Conservation (phyloP, 148 eudicot genomes). For the Silene conica region DNA sequence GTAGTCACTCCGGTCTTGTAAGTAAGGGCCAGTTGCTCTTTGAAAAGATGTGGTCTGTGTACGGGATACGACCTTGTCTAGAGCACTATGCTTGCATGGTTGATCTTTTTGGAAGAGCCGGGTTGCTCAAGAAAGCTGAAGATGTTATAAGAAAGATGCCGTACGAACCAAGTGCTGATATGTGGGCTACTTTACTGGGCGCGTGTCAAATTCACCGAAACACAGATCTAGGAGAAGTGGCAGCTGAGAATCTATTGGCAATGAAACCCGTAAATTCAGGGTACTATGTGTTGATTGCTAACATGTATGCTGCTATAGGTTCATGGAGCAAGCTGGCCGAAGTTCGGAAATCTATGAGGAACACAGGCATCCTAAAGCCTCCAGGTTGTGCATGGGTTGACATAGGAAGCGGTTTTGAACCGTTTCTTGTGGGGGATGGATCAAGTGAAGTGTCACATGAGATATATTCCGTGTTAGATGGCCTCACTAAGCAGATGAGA, state of each 20-base stretch:
- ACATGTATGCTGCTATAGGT: constrained; percentile 73
- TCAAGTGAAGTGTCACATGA: constrained; percentile 43
- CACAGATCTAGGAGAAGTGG: constrained; percentile 55
- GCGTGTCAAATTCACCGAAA: constrained; percentile 59
- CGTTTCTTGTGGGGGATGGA: constrained; percentile 57
- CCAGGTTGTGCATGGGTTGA: constrained; percentile 85
- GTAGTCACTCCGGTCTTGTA: constrained; percentile 82
- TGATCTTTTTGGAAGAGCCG: constrained; percentile 82
- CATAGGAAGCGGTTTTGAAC: constrained; percentile 51
- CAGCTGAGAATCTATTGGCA: constrained; percentile 66
- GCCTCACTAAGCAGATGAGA: constrained; percentile 57
- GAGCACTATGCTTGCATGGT: constrained; percentile 86
- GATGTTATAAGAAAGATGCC: constrained; percentile 56
- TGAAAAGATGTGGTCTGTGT: constrained; percentile 44
- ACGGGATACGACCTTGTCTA: constrained; percentile 51
- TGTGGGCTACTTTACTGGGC: constrained; percentile 81
- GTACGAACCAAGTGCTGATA: constrained; percentile 55
- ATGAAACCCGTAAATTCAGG: constrained; percentile 60
- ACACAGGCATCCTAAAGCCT: constrained; percentile 58
- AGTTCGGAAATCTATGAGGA: constrained; percentile 62
- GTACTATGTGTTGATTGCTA: constrained; percentile 71
- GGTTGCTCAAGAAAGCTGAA: constrained; percentile 52
- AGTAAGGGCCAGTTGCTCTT: constrained; percentile 54
- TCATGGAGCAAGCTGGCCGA: constrained; percentile 61
- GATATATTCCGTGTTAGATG: constrained; percentile 48